Conservation (phyloP, 768 basidiomycete genomes). For the Pisolithus microcarpus region DNA sequence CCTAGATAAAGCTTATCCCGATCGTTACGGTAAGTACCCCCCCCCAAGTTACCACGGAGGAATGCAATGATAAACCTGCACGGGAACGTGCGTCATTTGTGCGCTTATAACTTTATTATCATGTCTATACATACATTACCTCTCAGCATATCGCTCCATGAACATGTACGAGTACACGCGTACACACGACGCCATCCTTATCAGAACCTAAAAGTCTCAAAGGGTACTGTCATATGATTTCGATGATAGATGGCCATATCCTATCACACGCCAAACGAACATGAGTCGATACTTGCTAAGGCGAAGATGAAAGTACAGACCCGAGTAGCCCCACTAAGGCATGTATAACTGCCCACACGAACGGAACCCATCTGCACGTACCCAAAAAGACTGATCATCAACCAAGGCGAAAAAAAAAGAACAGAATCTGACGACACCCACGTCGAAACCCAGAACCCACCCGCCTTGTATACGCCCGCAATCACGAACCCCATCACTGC, state of each 20-base stretch:
- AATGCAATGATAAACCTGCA: too few species aligned
- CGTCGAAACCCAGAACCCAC: slow-evolving; percentile 36
- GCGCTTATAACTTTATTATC: too few species aligned
- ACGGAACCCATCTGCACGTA: slow-evolving; percentile 35
- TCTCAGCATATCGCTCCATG: too few species aligned
- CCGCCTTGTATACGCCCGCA: slow-evolving; percentile 32
- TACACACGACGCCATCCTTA: neutral
- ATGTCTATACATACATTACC: too few species aligned
- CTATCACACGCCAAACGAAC: slow-evolving; percentile 14
- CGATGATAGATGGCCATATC: slow-evolving; percentile 38
- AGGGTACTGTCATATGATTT: slow-evolving; percentile 26
- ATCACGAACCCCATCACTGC: slow-evolving; percentile 34
- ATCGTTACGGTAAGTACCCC: too few species aligned
- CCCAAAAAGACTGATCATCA: neutral
- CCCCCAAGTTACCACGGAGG: too few species aligned
- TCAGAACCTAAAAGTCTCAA: neutral
- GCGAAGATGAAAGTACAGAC: slow-evolving; percentile 17
- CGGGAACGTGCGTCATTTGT: too few species aligned
- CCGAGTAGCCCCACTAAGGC: slow-evolving; percentile 34
- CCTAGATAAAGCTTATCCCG: too few species aligned
- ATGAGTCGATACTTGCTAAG: neutral
- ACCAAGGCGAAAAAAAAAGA: neutral
- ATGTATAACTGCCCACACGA: slow-evolving; percentile 35
- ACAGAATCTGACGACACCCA: slow-evolving; percentile 15
- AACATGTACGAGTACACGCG: too few species aligned